Conservation (phyloP, 2,329 filamentous ascomycete genomes). For the Colletotrichum cuscutae region DNA sequence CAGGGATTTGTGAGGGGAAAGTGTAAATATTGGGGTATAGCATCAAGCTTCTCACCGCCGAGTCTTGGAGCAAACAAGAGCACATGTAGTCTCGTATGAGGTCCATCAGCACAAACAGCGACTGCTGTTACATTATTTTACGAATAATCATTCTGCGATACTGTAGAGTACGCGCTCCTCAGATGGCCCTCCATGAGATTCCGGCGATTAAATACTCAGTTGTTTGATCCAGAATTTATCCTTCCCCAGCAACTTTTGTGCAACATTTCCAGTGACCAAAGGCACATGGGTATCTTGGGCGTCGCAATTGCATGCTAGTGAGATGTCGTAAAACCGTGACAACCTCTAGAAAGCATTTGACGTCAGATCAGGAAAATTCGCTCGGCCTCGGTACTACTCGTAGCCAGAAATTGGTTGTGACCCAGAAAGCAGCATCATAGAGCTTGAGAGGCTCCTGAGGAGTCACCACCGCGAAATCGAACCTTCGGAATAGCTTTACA, state of each 20-base stretch:
- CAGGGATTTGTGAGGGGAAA: background rate
- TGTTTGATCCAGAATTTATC: too few species aligned
- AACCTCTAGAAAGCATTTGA: background rate
- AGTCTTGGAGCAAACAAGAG: background rate
- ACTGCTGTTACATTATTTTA: too few species aligned
- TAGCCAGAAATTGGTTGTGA: slow-evolving; percentile 38
- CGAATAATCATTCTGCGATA: too few species aligned
- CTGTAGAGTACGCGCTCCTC: too few species aligned
- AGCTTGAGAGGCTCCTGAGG: slow-evolving; percentile 35
- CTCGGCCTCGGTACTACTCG: slow-evolving; percentile 30
- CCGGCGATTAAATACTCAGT: too few species aligned
- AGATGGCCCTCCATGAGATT: too few species aligned
- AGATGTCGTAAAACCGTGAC: background rate
- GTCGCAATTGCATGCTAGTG: background rate
- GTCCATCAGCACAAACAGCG: background rate
- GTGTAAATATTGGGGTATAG: background rate
- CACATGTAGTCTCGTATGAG: background rate
- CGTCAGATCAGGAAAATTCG: background rate
- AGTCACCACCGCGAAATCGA: slow-evolving; percentile 37
- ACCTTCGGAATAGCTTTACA: slow-evolving; percentile 40
- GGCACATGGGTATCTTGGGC: background rate
- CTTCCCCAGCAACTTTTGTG: too few species aligned
- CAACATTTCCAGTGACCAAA: too few species aligned
- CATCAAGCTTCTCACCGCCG: background rate
- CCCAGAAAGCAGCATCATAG: slow-evolving; percentile 36